Evolutionary conservation across 2,329 filamentous ascomycete species (phyloP), one percentile per base, ranked within the genome.

Genomic region (Coniochaeta ligniaria): DNA sequence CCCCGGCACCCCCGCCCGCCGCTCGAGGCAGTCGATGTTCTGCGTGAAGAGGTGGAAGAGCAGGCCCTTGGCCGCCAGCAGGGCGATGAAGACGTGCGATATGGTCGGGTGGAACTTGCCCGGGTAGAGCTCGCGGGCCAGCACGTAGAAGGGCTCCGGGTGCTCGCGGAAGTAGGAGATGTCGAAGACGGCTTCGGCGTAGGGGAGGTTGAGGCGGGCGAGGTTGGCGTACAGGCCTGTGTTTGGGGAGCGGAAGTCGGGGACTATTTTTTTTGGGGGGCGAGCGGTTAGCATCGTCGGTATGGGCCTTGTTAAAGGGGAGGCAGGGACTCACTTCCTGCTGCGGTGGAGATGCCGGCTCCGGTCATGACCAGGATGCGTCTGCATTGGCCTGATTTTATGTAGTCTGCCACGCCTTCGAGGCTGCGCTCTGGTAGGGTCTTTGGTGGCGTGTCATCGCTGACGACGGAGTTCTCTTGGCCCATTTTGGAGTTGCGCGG

Each of bases 11-110:
- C 95, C 95, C 14, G 94, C 95, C 66, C 85, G 82, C 24, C 93
- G 85, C 75, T 99, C 95, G 14, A 99, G 82, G 69, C 92, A 96
- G 76, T 99, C 95, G 66, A 99, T 98, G 70, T 99, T 99, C 71
- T 99, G 95, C 0, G 95, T 97, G 74, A 98, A 99, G 59, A 95
- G 84, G 79, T 92, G 95, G 65, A 89, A 78, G 26, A 99, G 78
- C 45, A 94, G 78, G 4, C 85, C 86, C 75, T 96, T 96, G 62
- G 87, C 79, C 61, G 93, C 83, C 17, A 98, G 85, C 26, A 99
- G 79, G 16, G 86, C 82, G 68, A 99, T 87, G 74, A 99, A 99
- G 38, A 85, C 88, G 75, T 99, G 95, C 1, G 92, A 90, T 60
- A 98, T 80, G 1, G 95, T 99, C 0, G 95, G 95, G 60, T 88